phyloP scores from a whole-genome alignment of 108 stramenopile genomes.

The Nitzschia putrida region DNA sequence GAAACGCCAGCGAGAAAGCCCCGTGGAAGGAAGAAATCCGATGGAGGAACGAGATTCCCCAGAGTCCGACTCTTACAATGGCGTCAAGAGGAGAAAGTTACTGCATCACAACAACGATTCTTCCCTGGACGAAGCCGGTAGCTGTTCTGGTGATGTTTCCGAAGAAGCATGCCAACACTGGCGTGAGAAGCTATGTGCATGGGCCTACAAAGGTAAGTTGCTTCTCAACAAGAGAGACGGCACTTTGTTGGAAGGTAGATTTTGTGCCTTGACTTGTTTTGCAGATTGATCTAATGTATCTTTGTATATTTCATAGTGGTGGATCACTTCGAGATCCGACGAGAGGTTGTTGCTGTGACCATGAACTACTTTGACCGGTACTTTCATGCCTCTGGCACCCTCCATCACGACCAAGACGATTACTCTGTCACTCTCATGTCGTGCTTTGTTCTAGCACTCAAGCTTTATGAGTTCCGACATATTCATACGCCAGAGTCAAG shows the following conservation, averaged over 20 bases:
- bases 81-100: too few species aligned
- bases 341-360: conserved; percentile 63
- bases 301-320: conserved; percentile 33
- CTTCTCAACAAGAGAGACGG: too few species aligned
- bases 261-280: too few species aligned
- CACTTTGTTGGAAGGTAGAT: too few species aligned
- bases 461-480: conserved; percentile 55
- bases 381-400: neutral
- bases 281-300: too few species aligned
- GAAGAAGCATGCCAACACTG: conserved; percentile 16
- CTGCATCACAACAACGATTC: too few species aligned
- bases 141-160: neutral
- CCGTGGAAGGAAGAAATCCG: too few species aligned
- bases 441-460: conserved; percentile 67
- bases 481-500: conserved; percentile 18
- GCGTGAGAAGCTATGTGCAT: conserved; percentile 48
- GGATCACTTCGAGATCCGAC: conserved; percentile 65
- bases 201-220: conserved; percentile 40
- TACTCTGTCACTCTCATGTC: conserved; percentile 77
- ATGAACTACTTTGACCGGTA: conserved; percentile 75
- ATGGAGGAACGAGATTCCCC: too few species aligned
- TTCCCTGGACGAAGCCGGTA: too few species aligned
- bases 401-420: conserved; percentile 42
- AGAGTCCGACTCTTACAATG: too few species aligned
- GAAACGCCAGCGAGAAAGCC: neutral